A percentile compares a stretch with the other conserved stretches of the same genome.
phyloP scores from a whole-genome alignment of 75 land plant species.

The Selaginella moellendorffii region DNA sequence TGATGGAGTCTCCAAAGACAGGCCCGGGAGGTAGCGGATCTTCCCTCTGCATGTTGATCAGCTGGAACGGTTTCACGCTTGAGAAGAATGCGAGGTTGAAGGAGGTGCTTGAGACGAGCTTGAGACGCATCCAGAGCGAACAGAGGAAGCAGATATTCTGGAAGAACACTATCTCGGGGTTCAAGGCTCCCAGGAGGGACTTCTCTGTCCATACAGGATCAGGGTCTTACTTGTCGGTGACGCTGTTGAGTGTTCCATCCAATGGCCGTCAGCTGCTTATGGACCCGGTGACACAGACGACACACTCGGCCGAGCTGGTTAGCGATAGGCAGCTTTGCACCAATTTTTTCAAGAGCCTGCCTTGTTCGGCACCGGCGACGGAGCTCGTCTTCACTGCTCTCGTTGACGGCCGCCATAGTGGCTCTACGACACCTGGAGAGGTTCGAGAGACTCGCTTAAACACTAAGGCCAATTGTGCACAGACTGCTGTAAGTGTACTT shows the following conservation, averaged over 20 bases:
- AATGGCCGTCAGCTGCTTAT: neutral
- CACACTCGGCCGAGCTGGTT: neutral
- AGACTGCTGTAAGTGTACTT: neutral
- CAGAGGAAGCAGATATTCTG: too few relatives aligned
- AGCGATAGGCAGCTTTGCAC: too few relatives aligned
- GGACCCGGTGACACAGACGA: too few relatives aligned
- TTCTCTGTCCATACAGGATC: neutral
- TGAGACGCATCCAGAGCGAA: too few relatives aligned
- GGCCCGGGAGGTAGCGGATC: too few relatives aligned
- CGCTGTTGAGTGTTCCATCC: neutral
- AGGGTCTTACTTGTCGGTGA: neutral
- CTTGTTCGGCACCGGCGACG: neutral
- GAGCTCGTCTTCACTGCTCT: neutral
- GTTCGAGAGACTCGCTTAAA: neutral
- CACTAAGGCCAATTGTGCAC: neutral
- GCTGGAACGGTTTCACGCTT: neutral
- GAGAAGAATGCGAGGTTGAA: neutral
- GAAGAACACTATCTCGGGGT: neutral
- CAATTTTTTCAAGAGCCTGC: too few relatives aligned
- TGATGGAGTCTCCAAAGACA: neutral
- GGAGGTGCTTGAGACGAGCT: neutral
- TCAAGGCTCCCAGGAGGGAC: neutral
- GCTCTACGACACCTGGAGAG: neutral
- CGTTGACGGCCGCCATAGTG: too few relatives aligned
- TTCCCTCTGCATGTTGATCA: neutral